Conservation (phyloP, 2,329 filamentous ascomycete species). For the Coniella vitis region DNA sequence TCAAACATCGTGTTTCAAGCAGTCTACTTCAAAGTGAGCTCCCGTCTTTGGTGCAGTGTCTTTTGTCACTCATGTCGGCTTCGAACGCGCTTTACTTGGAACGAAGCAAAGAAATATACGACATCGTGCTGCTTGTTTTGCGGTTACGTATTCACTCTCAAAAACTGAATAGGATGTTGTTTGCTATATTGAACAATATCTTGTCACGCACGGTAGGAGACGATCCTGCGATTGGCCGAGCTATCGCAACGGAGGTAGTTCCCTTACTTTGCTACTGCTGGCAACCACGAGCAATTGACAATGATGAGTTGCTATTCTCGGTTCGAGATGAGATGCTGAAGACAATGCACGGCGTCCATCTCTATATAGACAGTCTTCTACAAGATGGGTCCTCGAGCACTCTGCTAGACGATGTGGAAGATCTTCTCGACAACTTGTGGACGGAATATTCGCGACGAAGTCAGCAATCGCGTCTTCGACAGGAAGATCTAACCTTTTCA, state of each 20-base stretch:
- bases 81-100: constrained; percentile 61
- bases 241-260: constrained; percentile 54
- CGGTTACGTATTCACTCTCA: constrained; percentile 24
- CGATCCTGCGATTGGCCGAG: constrained; percentile 54
- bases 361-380: constrained; percentile 54
- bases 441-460: constrained; percentile 68
- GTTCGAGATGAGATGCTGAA: constrained; percentile 74
- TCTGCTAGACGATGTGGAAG: constrained; percentile 47
- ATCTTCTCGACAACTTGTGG: constrained; percentile 66
- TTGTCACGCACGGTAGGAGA: constrained; percentile 62
- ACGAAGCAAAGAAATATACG: constrained; percentile 49
- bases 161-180: constrained; percentile 62
- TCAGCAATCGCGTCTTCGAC: constrained; percentile 64
- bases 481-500: constrained; percentile 66
- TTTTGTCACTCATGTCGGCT: constrained; percentile 56
- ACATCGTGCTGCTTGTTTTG: constrained; percentile 54
- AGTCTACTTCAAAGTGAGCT: constrained; percentile 30
- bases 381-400: constrained; percentile 33
- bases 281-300: constrained; percentile 59
- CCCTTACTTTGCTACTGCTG: constrained; percentile 71
- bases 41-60: constrained; percentile 55
- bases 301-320: constrained; percentile 53
- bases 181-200: constrained; percentile 68
- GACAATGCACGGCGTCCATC: constrained; percentile 58
- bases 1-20: constrained; percentile 18